Base-by-base conservation (phyloP, 179 eudicot species). In the Spinacia oleracea region DNA sequence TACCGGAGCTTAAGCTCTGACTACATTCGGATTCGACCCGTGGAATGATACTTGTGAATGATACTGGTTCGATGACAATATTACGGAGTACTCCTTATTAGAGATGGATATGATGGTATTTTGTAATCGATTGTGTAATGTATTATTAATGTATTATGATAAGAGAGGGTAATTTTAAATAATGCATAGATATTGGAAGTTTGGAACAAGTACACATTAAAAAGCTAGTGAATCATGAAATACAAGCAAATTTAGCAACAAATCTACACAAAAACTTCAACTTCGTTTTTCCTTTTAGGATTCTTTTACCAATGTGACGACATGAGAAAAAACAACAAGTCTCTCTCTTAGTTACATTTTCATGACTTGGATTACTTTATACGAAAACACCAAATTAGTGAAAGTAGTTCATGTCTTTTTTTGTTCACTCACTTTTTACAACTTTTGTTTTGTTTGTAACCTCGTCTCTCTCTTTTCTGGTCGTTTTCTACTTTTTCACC, bases 311-410 rank as follows among this genome's bases (percentile, higher is more conserved):
- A 23, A 53, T 21, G 38, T 67, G 46, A 77, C 65, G 73, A 77
- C 74, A 77, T 9, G 15, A 40, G 53, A 9, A 23, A 50, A 72
- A 50, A 43, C 5, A 5, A 77, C 48, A 31, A 50, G 56, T n/a
- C n/a, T 35, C 15, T 23, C 11, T 35, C 15, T 23, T 6, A 51
- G 60, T n/a, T 68, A 68, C 18, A 77, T 40, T 68, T n/a, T 43
- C 29, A 40, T 75, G 40, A 75, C 78, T 43, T 62, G 35, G 51
- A 10, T 64, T 64, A 60, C 76, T 70, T 46, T 71, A 59, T 71
- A 78, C 51, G 51, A 62, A 78, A 78, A 70, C 71, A 45, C 76
- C 76, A 78, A 59, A 71, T 59, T 78, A 11, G 76, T 59, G 70
- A 78, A 78, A 78, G 70, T 59, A 71, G 59, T 71, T 78, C 70